A percentile compares a stretch with the other conserved stretches of the same genome.
These are phyloP conservation scores for Pseudogymnoascus destructans DNA, from an alignment of 2,329 filamentous ascomycete genomes.

Conservation along the genomic window DNA sequence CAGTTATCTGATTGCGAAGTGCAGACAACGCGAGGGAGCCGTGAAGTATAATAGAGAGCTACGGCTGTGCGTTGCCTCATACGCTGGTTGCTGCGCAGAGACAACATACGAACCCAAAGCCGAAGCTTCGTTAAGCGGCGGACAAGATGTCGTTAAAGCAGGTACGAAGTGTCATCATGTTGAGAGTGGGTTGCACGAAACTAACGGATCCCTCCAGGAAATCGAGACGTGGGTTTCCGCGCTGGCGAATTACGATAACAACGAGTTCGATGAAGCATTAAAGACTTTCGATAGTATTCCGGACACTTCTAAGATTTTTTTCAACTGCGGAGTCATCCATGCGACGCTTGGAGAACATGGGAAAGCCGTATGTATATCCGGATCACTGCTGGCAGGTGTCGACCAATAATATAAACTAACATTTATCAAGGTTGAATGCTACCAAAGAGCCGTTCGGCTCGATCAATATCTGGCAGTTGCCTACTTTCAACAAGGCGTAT, in stretches of 20 bases:
- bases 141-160: conserved; percentile 6
- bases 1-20: background rate
- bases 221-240: conserved; percentile 97
- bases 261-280: conserved; percentile 87
- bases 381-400: conserved; percentile 11
- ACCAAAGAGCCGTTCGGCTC: conserved; percentile 77
- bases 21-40: background rate
- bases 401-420: conserved; percentile 18
- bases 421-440: conserved; percentile 69
- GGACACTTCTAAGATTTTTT: conserved; percentile 95
- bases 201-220: conserved; percentile 42
- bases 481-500: conserved; percentile 97
- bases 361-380: conserved; percentile 59
- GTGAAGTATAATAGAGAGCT: background rate
- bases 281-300: conserved; percentile 73
- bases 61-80: background rate
- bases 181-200: background rate
- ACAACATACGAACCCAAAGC: background rate
- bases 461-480: conserved; percentile 95
- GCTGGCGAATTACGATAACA: conserved; percentile 85
- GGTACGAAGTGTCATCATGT: background rate
- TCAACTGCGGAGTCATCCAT: conserved; percentile 97
- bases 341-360: conserved; percentile 92
- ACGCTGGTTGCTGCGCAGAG: background rate
- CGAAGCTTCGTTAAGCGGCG: background rate